Evolutionary conservation across 441 rosid species (phyloP).

Genomic region (Syzygium syzygioides): DNA sequence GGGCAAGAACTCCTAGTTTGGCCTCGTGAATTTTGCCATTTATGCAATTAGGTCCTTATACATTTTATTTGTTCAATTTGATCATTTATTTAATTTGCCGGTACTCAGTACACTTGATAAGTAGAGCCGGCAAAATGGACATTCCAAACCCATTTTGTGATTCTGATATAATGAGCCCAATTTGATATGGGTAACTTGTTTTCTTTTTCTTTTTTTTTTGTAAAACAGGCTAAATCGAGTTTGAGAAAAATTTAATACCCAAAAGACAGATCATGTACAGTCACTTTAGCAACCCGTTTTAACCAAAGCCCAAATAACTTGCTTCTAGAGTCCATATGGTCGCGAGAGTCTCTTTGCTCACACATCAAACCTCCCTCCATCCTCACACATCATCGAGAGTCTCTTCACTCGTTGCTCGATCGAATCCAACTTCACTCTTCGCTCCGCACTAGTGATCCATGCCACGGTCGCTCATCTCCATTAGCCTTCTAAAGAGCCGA

Average conservation of each 20-base stretch:
- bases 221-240: neutral
- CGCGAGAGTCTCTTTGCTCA: rapidly evolving
- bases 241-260: neutral
- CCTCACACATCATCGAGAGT: neutral
- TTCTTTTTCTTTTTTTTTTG: neutral
- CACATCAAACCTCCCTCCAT: neutral
- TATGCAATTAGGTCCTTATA: neutral
- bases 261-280: rapidly evolving
- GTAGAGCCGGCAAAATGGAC: neutral
- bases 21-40: neutral
- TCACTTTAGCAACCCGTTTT: neutral
- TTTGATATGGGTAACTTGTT: neutral
- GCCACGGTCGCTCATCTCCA: neutral
- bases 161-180: neutral
- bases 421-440: neutral
- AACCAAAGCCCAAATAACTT: neutral
- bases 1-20: neutral
- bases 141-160: neutral
- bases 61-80: neutral
- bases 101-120: neutral
- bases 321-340: neutral
- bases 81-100: neutral
- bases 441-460: neutral
- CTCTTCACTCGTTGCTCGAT: neutral
- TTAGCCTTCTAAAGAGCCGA: neutral